Evolutionary conservation across 768 basidiomycete genomes (phyloP).

Genomic region (Lanmaoa pseudosensibilis): DNA sequence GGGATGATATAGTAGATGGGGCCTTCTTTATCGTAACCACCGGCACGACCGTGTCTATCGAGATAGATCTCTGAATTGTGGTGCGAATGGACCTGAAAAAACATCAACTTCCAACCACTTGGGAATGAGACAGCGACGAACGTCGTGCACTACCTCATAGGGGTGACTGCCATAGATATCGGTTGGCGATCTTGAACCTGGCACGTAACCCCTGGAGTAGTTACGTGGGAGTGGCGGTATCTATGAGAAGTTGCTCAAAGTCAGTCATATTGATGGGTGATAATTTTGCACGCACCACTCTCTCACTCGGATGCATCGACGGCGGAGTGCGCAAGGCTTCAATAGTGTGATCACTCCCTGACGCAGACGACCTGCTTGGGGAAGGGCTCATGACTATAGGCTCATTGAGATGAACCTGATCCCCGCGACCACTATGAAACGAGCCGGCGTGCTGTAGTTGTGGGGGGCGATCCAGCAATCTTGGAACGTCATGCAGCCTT

Average conservation of each 20-base stretch:
- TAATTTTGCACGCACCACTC: constrained; percentile 23
- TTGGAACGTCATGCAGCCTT: constrained; percentile 22
- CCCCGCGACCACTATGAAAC: constrained; percentile 24
- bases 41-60: constrained; percentile 22
- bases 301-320: constrained; percentile 22
- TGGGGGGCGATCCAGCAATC: constrained; percentile 26
- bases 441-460: constrained; percentile 17
- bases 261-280: neutral
- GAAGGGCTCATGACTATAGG: constrained; percentile 26
- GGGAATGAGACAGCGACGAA: neutral
- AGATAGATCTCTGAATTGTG: constrained; percentile 22
- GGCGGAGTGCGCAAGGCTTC: constrained; percentile 27
- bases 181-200: constrained; percentile 27
- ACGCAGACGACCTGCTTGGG: constrained; percentile 17
- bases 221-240: constrained; percentile 32
- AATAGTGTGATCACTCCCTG: constrained; percentile 34
- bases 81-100: constrained; percentile 26
- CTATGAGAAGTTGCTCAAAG: constrained; percentile 9
- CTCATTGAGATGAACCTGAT: constrained; percentile 13
- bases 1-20: constrained; percentile 64
- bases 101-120: constrained; percentile 5
- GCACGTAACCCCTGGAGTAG: constrained; percentile 17
- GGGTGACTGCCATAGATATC: constrained; percentile 29
- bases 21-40: constrained; percentile 23
- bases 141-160: constrained; percentile 21